Evolutionary conservation across 2,329 filamentous ascomycete species (phyloP).

Genomic region (Venturia pyrina): DNA sequence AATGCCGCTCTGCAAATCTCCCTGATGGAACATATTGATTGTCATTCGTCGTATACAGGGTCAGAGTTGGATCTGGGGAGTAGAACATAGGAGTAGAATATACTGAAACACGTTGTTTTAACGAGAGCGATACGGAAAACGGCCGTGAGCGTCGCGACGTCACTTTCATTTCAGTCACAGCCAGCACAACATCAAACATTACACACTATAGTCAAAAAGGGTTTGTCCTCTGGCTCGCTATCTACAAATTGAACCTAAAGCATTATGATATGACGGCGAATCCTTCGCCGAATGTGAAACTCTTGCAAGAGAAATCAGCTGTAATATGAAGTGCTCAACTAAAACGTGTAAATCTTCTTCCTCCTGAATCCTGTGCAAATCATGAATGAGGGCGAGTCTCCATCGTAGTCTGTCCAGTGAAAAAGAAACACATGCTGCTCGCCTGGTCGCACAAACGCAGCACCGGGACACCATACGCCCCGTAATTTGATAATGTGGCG

Average conservation of each 20-base stretch:
- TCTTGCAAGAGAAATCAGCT: not conserved
- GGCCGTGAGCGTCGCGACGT: not conserved
- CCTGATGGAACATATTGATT: slow-evolving; percentile 65
- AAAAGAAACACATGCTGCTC: not conserved
- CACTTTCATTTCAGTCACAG: not conserved
- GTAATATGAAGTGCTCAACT: slow-evolving; percentile 4
- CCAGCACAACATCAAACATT: not conserved
- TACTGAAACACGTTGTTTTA: not conserved
- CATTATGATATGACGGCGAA: not conserved
- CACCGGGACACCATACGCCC: slow-evolving; percentile 2
- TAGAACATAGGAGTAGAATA: no score
- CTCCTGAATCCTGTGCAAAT: slow-evolving; percentile 6
- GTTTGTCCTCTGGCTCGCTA: slow-evolving; percentile 1
- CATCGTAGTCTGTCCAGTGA: not conserved
- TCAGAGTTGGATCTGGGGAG: not conserved
- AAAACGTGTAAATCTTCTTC: slow-evolving; percentile 6
- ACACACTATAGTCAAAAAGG: not conserved
- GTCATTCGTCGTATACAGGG: not conserved
- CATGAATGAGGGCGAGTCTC: slow-evolving; percentile 5
- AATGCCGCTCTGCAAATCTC: slow-evolving; percentile 73
- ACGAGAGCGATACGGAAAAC: not conserved
- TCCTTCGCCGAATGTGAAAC: not conserved
- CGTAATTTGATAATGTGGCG: slow-evolving; percentile 1
- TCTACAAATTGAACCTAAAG: slow-evolving; percentile 7
- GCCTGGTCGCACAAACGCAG: not conserved